Evolutionary conservation across 139 green algal species (phyloP).

Genomic region (Haematococcus lacustris): DNA sequence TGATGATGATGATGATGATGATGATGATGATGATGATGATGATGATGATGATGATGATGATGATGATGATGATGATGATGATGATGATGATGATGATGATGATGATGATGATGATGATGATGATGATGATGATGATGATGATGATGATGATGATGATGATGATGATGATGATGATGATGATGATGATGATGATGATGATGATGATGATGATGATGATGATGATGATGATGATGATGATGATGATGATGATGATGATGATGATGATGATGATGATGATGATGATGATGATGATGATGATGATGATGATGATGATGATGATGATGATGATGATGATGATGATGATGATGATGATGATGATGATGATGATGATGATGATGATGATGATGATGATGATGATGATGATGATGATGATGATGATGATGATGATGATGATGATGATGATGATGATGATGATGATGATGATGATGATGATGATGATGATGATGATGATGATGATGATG

Average conservation of each 20-base stretch:
- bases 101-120: slow-evolving; percentile 3
- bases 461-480: slow-evolving; percentile 3
- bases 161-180: slow-evolving; percentile 3
- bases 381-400: slow-evolving; percentile 4
- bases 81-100: slow-evolving; percentile 4
- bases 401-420: slow-evolving; percentile 3
- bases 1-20: slow-evolving; percentile 3
- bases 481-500: slow-evolving; percentile 3
- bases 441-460: slow-evolving; percentile 4
- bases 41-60: slow-evolving; percentile 3
- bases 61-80: slow-evolving; percentile 3
- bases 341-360: slow-evolving; percentile 3
- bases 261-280: slow-evolving; percentile 4
- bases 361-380: slow-evolving; percentile 3
- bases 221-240: slow-evolving; percentile 3
- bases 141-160: slow-evolving; percentile 4
- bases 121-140: slow-evolving; percentile 3
- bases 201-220: slow-evolving; percentile 4
- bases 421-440: slow-evolving; percentile 3
- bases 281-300: slow-evolving; percentile 3
- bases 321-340: slow-evolving; percentile 4
- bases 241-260: slow-evolving; percentile 3
- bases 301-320: slow-evolving; percentile 3
- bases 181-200: slow-evolving; percentile 3
- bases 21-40: slow-evolving; percentile 4